Base-by-base conservation (phyloP, 225 moss, liverwort and hornwort species). In the Pleurozium schreberi region DNA sequence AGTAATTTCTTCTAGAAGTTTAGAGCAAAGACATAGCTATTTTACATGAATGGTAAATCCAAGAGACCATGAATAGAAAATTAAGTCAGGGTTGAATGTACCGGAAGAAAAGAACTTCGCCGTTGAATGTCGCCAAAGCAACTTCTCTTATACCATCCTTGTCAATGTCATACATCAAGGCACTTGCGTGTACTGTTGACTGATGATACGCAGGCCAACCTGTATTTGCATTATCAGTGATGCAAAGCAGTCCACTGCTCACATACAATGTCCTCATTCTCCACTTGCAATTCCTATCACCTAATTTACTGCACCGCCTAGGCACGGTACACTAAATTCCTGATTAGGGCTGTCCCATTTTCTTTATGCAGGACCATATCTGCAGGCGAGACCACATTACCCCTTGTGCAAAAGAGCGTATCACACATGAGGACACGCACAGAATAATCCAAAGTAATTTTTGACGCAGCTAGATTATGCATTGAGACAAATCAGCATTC, bases 201-300 rank as follows among this genome's bases (percentile, higher is more conserved):
- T 96, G 95, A 91, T 99, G 99, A 86, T 94, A 95, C 40, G 92
- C 95, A 86, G 99, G 99, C 96, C 97, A 99, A 87, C 99, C 99
- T 95, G 92, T 88, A 88, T 50, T 74, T 81, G 75, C 75, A 88
- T 74, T 63, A 58, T 76, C 55, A 84, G 71, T 78, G 75, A 61
- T 73, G 42, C 79, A 85, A 33, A 26, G 61, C 79, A 71, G 55
- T 45, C 63, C 70, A 92, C 47, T 80, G 77, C 73, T 90, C 82
- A 82, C 59, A 79, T n/a, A n/a, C n/a, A n/a, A n/a, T n/a, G n/a
- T 67, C 70, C 70, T 77, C 43, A 59, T 82, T 81, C 69, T 90
- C 89, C 81, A 91, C 67, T 63, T 62, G 62, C 53, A 33, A 70
- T 60, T 70, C 77, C 77, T 83, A 70, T 52, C 42, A 86, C 49